Evolutionary conservation across 225 moss, liverwort and hornwort genomes (phyloP), one percentile per base, ranked within the genome.

Genomic region (Marchantia polymorpha): DNA sequence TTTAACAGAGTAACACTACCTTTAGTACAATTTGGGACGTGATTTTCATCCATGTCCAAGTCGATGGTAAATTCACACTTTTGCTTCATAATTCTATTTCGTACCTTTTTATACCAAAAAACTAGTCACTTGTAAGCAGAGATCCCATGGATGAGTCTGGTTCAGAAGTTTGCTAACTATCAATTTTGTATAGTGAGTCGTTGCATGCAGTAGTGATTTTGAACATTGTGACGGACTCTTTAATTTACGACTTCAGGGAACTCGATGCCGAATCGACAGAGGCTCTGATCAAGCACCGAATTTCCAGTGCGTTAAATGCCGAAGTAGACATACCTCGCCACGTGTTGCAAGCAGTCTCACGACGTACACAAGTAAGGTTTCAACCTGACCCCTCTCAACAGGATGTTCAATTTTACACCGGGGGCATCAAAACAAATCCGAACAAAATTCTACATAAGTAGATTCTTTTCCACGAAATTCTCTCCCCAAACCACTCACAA

Each of bases 301-400:
- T 89, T 50, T 82, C 69, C 50, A 73, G 76, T 56, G 83, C 73
- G 23, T 56, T 83, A 12, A 78, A 85, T 15, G 27, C 50, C 20
- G 17, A 71, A 19, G 46, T 79, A 17, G 69, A 82, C 8, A 80
- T 89, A 61, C 87, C 89, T 27, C 76, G 64, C 15, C 74, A 87
- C 72, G 78, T 87, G 58, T 87, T 83, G 50, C 79, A 84, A 66
- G 83, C 79, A 39, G 87, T 89, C 51, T 87, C 73, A 51, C 81
- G 66, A 79, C 82, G 89, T 56, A 89, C 89, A 29, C 85, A 85
- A 79, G 89, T 89, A 82, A 69, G 81, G 22, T 50, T 26, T 61
- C 39, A 47, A 58, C 4, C 17, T 17, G 19, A 60, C 7, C 60
- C 15, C 12, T 17, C 19, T 60, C 2, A 60, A 60, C 19, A 20